These are phyloP conservation scores for Ophiocordyceps sinensis DNA, from an alignment of 2,329 filamentous ascomycete genomes.

Conservation along the genomic window DNA sequence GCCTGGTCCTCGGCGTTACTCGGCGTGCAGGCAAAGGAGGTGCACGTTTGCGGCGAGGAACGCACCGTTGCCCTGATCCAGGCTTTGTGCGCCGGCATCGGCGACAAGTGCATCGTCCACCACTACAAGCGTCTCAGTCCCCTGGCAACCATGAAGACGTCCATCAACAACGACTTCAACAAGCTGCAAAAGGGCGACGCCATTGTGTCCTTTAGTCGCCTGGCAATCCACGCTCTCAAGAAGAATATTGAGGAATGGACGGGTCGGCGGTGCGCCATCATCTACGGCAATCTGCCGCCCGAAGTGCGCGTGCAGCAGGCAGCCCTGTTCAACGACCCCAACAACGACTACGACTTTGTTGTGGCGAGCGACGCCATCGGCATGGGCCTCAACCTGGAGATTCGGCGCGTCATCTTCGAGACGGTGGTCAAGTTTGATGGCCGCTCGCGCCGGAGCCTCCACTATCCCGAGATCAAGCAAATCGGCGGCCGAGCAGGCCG, in stretches of 20 bases:
- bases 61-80: constrained; percentile 67
- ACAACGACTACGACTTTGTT: constrained; percentile 90
- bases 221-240: constrained; percentile 71
- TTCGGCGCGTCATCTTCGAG: constrained; percentile 84
- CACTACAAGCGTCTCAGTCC: constrained; percentile 73
- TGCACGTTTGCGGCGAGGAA: constrained; percentile 88
- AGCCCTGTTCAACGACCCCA: constrained; percentile 80
- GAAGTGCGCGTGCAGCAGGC: constrained; percentile 90
- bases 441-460: constrained; percentile 37
- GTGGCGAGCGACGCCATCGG: constrained; percentile 93
- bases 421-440: constrained; percentile 60
- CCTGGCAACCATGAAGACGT: constrained; percentile 48
- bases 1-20: constrained; percentile 89
- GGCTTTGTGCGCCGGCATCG: constrained; percentile 61
- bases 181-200: constrained; percentile 79
- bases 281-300: constrained; percentile 83
- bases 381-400: constrained; percentile 89
- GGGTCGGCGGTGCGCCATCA: constrained; percentile 70
- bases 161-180: constrained; percentile 47
- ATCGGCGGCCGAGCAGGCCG: constrained; percentile 88
- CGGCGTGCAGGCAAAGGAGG: constrained; percentile 72
- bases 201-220: constrained; percentile 71
- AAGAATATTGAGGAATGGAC: constrained; percentile 61
- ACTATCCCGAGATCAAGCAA: constrained; percentile 75
- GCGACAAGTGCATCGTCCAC: constrained; percentile 72